Conservation (phyloP, 768 basidiomycete genomes). For the Myochromella boudieri region DNA sequence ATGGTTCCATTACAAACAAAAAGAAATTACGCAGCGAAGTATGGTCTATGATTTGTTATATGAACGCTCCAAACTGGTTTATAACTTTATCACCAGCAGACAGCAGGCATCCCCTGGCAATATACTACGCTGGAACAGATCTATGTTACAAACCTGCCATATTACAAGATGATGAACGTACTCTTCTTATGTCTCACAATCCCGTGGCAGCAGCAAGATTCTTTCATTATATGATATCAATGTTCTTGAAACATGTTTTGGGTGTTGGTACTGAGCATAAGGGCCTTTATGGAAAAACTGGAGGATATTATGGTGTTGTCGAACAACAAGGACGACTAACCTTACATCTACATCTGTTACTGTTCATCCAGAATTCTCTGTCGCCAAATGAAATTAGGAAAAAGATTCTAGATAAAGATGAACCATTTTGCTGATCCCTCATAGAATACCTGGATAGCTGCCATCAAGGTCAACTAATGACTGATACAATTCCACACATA, state of each 20-base stretch:
- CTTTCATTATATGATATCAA: not conserved
- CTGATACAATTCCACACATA: not conserved
- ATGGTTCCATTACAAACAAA: constrained; percentile 26
- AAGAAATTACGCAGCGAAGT: constrained; percentile 31
- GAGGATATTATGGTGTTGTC: constrained; percentile 30
- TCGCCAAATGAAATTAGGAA: constrained; percentile 10
- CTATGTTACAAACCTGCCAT: constrained; percentile 15
- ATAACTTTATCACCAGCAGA: constrained; percentile 33
- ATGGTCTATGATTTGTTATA: constrained; percentile 24
- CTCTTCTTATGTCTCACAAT: constrained; percentile 6
- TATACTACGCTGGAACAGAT: constrained; percentile 30
- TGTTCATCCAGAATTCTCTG: constrained; percentile 22
- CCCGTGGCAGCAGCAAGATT: constrained; percentile 32
- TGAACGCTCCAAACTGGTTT: constrained; percentile 32
- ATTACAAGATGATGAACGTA: not conserved
- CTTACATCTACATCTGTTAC: constrained; percentile 27
- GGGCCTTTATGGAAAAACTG: constrained; percentile 27
- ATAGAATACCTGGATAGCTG: constrained; percentile 7
- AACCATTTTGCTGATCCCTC: constrained; percentile 1
- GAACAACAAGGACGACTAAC: constrained; percentile 30
- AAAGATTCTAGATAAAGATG: constrained; percentile 7
- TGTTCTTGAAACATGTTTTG: constrained; percentile 13
- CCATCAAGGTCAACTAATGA: constrained; percentile 6
- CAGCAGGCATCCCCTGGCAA: constrained; percentile 26
- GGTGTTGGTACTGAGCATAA: constrained; percentile 16